Conservation (phyloP, 768 basidiomycete species). For the Scleroderma citrinum region DNA sequence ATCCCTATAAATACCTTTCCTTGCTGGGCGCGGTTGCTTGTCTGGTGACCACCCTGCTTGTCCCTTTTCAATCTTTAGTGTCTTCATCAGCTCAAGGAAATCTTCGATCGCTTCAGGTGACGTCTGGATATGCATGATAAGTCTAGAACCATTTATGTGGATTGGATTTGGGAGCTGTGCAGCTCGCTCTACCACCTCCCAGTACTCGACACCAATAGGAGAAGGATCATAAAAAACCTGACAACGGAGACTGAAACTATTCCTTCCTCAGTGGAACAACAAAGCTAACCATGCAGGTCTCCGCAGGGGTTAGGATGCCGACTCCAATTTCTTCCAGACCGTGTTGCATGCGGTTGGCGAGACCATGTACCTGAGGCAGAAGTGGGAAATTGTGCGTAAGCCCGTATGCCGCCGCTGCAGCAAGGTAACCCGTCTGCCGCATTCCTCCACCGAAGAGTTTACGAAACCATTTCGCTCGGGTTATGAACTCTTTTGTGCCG, state of each 20-base stretch:
- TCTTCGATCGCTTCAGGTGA: conserved; percentile 73
- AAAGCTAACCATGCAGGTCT: conserved; percentile 79
- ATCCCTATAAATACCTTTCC: background rate
- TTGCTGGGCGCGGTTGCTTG: too few species aligned
- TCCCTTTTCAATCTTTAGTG: conserved; percentile 66
- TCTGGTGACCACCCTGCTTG: conserved; percentile 39
- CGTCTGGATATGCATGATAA: conserved; percentile 86
- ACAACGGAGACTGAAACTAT: background rate
- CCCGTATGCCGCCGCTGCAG: conserved; percentile 80
- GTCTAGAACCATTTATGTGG: conserved; percentile 61
- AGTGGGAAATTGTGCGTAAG: conserved; percentile 78
- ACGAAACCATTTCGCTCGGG: conserved; percentile 77
- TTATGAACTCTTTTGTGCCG: conserved; percentile 72
- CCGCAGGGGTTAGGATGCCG: conserved; percentile 64
- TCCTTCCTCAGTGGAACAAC: background rate
- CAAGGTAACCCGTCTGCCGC: conserved; percentile 84
- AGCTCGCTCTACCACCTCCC: conserved; percentile 67
- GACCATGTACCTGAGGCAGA: conserved; percentile 66
- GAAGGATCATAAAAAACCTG: conserved; percentile 82
- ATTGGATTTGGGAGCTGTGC: conserved; percentile 64
- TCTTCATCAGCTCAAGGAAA: conserved; percentile 56
- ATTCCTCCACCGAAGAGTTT: conserved; percentile 95
- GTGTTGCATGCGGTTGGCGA: conserved; percentile 60
- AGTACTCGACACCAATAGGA: conserved; percentile 60
- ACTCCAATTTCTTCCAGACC: conserved; percentile 72